Evolutionary conservation across 1,284 basidiomycete genomes (phyloP), one percentile per base, ranked within the genome.

Genomic region (Trametes polyzona): DNA sequence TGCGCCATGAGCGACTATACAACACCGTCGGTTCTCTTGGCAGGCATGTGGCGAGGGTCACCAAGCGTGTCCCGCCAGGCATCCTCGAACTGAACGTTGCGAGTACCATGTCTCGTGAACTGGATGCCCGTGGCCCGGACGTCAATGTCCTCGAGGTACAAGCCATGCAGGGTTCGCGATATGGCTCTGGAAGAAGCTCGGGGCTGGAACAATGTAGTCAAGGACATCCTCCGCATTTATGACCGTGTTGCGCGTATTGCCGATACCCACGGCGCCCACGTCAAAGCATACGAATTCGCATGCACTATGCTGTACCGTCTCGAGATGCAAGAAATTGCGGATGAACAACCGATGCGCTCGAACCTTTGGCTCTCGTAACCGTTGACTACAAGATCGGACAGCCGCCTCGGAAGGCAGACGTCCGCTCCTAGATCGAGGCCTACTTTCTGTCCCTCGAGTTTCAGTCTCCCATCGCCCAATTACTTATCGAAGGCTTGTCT

Each of bases 81-180:
- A 82, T 89, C 27, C 67, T 87, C 24, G 87, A 89, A 62, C 77
- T 79, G 55, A 87, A 88, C 52, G 76, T 87, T 11, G 80, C 83
- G 0, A 74, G 77, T 27, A 74, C 72, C 17, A 83, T 86, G 81
- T 79, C 80, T 0, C 63, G 30, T 32, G 39, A 47, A 23, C 57
- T 66, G 10, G 61, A 61, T 7, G 40, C 50, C 1, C 53, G 53
- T 47, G 59, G 39, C 11, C 62, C 65, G 1, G 36, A 24, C 1
- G 58, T 40, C 21, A 23, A n/a, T 1, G 53, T 39, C 6, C 23
- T 27, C 24, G 40, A 55, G 1, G 11, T 29, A 1, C 23, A 48
- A 8, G 55, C 58, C 7, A 64, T 66, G 62, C 49, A 57, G 37
- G 2, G 29, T 57, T 1, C 65, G 64, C 37, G 65, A 61, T 2